Evolutionary conservation across 1,284 basidiomycete species (phyloP).

Genomic region (Tilletiaria anomala): DNA sequence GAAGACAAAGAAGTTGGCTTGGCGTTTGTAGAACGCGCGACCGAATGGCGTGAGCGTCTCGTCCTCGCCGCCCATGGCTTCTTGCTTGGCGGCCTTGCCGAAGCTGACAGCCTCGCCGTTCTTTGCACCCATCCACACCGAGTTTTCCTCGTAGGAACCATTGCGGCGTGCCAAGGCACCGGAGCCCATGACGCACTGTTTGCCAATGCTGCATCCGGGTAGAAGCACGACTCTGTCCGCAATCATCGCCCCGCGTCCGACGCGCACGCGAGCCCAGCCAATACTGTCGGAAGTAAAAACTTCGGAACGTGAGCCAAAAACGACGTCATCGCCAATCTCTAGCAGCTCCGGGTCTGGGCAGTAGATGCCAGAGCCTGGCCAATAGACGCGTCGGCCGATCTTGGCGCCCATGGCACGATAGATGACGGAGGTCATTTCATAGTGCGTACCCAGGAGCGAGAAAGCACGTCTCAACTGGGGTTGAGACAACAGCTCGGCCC

Average conservation of each 20-base stretch:
- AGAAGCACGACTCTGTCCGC: slow-evolving; percentile 37
- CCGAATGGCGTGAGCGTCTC: slow-evolving; percentile 39
- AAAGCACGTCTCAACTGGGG: slow-evolving; percentile 30
- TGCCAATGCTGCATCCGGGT: slow-evolving; percentile 34
- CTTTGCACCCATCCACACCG: slow-evolving; percentile 40
- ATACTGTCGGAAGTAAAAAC: slow-evolving; percentile 39
- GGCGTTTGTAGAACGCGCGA: slow-evolving; percentile 36
- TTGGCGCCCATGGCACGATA: slow-evolving; percentile 38
- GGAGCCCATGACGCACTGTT: slow-evolving; percentile 39
- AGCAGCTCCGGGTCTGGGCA: slow-evolving; percentile 39
- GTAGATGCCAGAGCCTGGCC: slow-evolving; percentile 38
- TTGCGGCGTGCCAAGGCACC: slow-evolving; percentile 35
- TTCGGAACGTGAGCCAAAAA: slow-evolving; percentile 38
- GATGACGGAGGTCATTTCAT: slow-evolving; percentile 39
- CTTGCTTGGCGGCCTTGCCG: slow-evolving; percentile 17
- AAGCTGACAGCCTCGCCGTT: slow-evolving; percentile 39
- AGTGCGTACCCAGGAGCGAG: slow-evolving; percentile 35
- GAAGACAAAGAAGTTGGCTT: slow-evolving; percentile 39
- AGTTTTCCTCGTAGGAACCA: slow-evolving; percentile 37
- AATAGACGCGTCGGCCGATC: slow-evolving; percentile 38
- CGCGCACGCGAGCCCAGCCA: slow-evolving; percentile 35
- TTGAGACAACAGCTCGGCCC: slow-evolving; percentile 31
- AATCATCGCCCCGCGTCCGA: slow-evolving; percentile 39
- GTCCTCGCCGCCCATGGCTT: slow-evolving; percentile 12
- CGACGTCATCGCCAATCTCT: slow-evolving; percentile 38